A percentile compares a stretch with the other conserved stretches of the same genome.
phyloP scores from a whole-genome alignment of 1,139 yeast species.

The Taphrina sp. region DNA sequence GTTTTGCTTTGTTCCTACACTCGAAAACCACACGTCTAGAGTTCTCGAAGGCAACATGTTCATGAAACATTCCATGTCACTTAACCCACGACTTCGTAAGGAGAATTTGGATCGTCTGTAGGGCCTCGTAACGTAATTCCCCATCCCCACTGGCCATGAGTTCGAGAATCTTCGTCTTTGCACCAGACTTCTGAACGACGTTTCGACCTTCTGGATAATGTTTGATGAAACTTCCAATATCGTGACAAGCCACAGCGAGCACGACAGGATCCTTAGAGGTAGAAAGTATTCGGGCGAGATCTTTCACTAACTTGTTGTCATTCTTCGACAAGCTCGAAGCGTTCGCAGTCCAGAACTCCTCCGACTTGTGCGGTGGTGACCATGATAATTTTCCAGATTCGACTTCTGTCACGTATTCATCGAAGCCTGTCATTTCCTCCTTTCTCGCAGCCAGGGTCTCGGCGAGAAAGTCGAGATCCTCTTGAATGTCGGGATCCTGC shows the following conservation, averaged over 20 bases:
- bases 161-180: constrained; percentile 78
- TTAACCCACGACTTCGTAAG: constrained; percentile 63
- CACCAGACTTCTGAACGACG: constrained; percentile 53
- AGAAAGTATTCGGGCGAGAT: constrained; percentile 48
- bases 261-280: constrained; percentile 43
- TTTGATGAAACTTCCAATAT: constrained; percentile 69
- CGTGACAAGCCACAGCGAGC: constrained; percentile 64
- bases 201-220: constrained; percentile 56
- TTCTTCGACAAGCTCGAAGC: constrained; percentile 70
- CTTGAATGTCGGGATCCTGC: constrained; percentile 87
- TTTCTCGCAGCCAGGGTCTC: constrained; percentile 68
- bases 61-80: not conserved
- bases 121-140: constrained; percentile 90
- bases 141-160: constrained; percentile 78
- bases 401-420: constrained; percentile 84
- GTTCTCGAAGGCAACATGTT: too few species aligned
- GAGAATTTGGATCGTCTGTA: constrained; percentile 86
- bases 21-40: too few species aligned
- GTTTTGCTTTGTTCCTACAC: too few species aligned
- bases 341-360: constrained; percentile 87
- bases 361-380: constrained; percentile 90
- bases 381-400: constrained; percentile 74
- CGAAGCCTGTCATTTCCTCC: constrained; percentile 81
- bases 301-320: constrained; percentile 64
- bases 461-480: constrained; percentile 62